Evolutionary conservation across 192 early-diverging fungal genomes (phyloP), one percentile per base, ranked within the genome.

Genomic region (Fimicolochytrium jonesii): DNA sequence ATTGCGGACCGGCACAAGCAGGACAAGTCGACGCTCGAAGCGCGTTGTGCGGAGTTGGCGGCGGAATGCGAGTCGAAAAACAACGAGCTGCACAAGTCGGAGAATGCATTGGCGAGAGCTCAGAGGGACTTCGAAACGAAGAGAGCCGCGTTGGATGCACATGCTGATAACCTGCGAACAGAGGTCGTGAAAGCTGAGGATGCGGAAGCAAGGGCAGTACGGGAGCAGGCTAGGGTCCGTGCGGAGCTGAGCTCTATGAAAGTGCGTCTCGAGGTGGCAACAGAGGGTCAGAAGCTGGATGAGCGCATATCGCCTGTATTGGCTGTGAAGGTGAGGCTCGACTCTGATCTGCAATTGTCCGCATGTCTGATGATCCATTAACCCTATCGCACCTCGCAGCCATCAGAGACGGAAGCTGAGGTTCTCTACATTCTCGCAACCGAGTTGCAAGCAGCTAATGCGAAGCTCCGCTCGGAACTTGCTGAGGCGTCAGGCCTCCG

Each of bases 381-480:
- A 31, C 6, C 23, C n/a, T n/a, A 20, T 20, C 23, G 23, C 22
- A 30, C 9, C 50, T 20, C 31, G 10, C 31, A 55, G 53, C 3
- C 13, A 36, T 33, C 53, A 18, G 7, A 49, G 0, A 36, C 45
- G 15, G 59, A 61, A 22, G 30, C 37, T n/a, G 20, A 50, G 23
- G 45, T 61, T 22, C 59, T 61, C 3, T 59, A 45, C 22, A 43
- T 32, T 1, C 33, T 61, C 22, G 59, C 59, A 7, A 33, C 17
- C 26, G 59, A 61, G 32, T 22, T 61, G 9, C 45, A 61, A 22
- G 29, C 32, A 23, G 59, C 59, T 6, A 61, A 61, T 22, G 15
- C 26, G 6, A 47, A 61, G 22, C 23, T 61, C 6, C 44, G 59
- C 6, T 5, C 0, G 6, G 59, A 61, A 22, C 28, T 61, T 9